Evolutionary conservation across 129 eudicot genomes (phyloP), one percentile per base, ranked within the genome.

Genomic region (Escallonia rubra): DNA sequence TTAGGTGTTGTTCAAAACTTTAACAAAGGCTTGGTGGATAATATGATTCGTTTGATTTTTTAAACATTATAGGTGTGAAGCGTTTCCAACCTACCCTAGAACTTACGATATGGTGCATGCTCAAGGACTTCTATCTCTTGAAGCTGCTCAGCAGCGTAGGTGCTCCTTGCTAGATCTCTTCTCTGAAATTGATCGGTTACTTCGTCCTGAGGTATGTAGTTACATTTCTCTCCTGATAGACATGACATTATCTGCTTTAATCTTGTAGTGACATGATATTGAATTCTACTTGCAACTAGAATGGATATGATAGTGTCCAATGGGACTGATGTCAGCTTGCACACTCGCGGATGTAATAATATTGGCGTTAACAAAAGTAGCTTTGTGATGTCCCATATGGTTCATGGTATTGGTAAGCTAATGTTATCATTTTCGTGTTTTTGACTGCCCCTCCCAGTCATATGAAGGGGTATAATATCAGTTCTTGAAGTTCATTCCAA

Each of bases 91-190:
- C 12, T 93, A 93, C 54, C 99, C 99, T 47, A 87, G 99, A 71
- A 89, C 87, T 72, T 93, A 93, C 54, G 99, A 93, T 67, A 76
- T 93, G 86, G 96, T 89, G 68, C 96, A 93, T 79, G 99, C 88
- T 9, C 88, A 93, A 59, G 99, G 99, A 65, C 90, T 93, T 68
- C 82, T 93, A 64, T 68, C 93, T 15, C 86, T 93, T 47, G 83
- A 93, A 77, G 79, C 80, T 57, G 67, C 47, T 48, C 78, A 81
- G 76, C 77, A 93, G 74, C 82, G 89, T 43, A 79, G 88, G 52
- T 93, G 99, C 79, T 79, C 82, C 68, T 71, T 72, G 82, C 55
- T 80, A 6, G 86, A 93, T 81, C 70, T 93, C 66, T 86, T 93
- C 61, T 68, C 78, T 61, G 99, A 93, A 82, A 87, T 93, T 2